Percentiles rank a stretch among this genome's conserved stretches.
Conservation (phyloP, 192 early-diverging fungal genomes). For the Entophlyctis luteolus region DNA sequence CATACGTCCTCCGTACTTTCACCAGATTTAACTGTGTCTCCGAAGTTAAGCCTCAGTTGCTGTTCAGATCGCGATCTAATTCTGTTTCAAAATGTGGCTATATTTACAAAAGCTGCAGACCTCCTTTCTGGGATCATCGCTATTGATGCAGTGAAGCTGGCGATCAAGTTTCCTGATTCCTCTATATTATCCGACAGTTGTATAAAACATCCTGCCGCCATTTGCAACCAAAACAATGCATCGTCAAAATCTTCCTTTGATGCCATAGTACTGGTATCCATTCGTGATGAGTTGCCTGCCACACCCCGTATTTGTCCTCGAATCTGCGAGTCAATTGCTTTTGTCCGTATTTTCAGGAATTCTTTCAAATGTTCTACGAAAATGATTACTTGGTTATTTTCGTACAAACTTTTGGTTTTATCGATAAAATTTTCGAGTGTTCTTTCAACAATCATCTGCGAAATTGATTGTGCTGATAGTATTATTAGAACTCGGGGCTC, state of each 20-base stretch:
- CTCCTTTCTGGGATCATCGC: conserved; percentile 24
- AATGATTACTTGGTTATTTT: background rate
- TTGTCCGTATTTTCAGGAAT: background rate
- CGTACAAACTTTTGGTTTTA: background rate
- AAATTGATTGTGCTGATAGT: background rate
- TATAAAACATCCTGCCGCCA: conserved; percentile 18
- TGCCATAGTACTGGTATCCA: background rate
- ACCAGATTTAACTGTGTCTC: conserved; percentile 29
- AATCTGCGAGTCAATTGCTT: background rate
- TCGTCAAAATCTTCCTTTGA: conserved; percentile 22
- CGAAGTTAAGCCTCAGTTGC: conserved; percentile 16
- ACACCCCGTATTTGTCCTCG: background rate
- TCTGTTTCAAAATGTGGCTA: background rate
- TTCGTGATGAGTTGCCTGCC: background rate
- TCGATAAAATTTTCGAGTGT: background rate
- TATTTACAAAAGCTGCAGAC: conserved; percentile 5
- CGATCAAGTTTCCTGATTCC: background rate
- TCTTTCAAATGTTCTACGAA: conserved; percentile 18
- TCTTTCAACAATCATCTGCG: conserved; percentile 6
- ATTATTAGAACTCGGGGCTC: conserved; percentile 11
- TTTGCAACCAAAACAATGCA: conserved; percentile 27
- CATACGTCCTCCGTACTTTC: conserved; percentile 11
- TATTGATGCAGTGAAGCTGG: conserved; percentile 16
- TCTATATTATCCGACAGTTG: conserved; percentile 14
- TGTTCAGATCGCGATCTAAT: conserved; percentile 20